Conservation (phyloP, 73 alveolate genomes). For the Paramecium pentaurelia region DNA sequence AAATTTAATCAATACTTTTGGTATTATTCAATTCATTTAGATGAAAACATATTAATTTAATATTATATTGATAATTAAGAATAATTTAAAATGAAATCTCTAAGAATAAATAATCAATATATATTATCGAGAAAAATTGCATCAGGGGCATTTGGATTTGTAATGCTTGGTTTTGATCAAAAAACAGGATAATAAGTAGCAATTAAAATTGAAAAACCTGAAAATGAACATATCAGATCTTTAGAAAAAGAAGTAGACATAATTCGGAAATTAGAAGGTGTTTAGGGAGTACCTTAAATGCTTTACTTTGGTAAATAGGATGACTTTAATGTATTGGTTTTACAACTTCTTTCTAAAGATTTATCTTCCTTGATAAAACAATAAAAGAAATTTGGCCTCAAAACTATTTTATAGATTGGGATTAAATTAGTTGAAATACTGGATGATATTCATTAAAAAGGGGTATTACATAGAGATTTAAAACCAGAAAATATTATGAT, state of each 20-base stretch:
- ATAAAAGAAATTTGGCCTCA: constrained; percentile 42
- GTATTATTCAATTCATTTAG: neutral
- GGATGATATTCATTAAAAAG: neutral
- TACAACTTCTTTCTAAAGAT: constrained; percentile 45
- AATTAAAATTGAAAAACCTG: constrained; percentile 47
- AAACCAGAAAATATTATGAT: constrained; percentile 36
- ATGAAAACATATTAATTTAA: constrained; percentile 69
- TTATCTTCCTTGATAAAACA: constrained; percentile 34
- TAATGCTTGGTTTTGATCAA: constrained; percentile 31
- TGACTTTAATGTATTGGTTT: constrained; percentile 36
- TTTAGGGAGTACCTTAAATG: constrained; percentile 44
- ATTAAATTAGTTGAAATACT: neutral
- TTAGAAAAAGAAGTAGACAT: constrained; percentile 46
- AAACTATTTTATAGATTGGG: constrained; percentile 34
- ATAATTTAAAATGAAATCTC: neutral
- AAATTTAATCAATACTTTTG: neutral
- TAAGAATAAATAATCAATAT: neutral
- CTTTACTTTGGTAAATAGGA: constrained; percentile 32
- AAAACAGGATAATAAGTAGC: constrained; percentile 38
- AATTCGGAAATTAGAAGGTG: neutral
- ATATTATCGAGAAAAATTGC: neutral
- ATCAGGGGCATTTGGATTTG: constrained; percentile 26
- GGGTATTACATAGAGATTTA: neutral
- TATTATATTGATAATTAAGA: neutral
- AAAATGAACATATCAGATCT: constrained; percentile 1